Evolutionary conservation across 75 land plant species (phyloP).

Genomic region (Larix kaempferi): DNA sequence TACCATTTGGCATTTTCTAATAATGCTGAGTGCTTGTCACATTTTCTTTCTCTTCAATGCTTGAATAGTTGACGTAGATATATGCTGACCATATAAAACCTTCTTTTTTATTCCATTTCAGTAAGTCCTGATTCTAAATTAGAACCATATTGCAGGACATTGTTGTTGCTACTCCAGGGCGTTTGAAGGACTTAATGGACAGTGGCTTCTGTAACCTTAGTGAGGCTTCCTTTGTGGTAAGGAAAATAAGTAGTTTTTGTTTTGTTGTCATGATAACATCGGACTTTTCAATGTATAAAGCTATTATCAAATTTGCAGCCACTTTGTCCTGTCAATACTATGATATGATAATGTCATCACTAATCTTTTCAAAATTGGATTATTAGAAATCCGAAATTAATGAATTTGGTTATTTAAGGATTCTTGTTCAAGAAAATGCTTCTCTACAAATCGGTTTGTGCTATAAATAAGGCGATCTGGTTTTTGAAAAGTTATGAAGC

Average conservation of each 20-base stretch:
- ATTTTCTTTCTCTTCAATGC: background rate
- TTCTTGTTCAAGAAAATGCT: background rate
- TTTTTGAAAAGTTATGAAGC: background rate
- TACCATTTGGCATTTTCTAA: background rate
- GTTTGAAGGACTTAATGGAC: constrained; percentile 82
- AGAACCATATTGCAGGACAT: constrained; percentile 51
- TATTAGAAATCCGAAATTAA: background rate
- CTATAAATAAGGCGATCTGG: background rate
- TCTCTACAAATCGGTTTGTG: background rate
- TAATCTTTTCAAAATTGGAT: background rate
- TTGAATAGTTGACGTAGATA: background rate
- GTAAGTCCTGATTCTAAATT: background rate
- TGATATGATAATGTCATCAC: too few species aligned
- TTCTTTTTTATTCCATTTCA: background rate
- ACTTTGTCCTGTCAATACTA: background rate
- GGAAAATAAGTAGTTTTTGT: background rate
- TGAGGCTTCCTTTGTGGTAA: constrained; percentile 84
- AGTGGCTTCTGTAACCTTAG: constrained; percentile 72
- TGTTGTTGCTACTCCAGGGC: constrained; percentile 93
- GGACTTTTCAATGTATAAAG: background rate
- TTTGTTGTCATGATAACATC: background rate
- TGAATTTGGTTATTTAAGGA: background rate
- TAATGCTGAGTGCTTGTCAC: background rate
- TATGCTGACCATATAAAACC: background rate
- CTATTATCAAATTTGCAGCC: background rate